Percentiles rank a stretch among this genome's conserved stretches.
These are phyloP conservation scores for Strobilomyces confusus DNA, from an alignment of 768 basidiomycete genomes.

Conservation along the genomic window DNA sequence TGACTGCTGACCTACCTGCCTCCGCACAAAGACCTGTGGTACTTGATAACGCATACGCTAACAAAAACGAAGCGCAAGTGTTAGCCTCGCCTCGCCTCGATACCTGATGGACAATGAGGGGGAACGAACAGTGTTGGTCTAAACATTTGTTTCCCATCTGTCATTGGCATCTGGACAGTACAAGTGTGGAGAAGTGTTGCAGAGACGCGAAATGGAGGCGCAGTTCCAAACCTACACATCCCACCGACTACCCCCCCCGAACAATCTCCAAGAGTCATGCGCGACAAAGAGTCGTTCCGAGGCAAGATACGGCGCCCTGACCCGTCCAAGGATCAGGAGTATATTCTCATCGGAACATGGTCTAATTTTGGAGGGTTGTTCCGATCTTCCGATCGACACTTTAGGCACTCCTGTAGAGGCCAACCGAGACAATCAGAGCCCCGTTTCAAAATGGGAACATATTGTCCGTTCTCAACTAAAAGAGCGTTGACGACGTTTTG, in stretches of 20 bases:
- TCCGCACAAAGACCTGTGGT: neutral
- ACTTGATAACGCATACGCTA: no score
- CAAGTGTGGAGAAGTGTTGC: neutral
- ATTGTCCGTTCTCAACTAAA: neutral
- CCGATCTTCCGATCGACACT: neutral
- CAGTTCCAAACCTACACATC: neutral
- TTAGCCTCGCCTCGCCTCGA: neutral
- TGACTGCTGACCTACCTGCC: neutral
- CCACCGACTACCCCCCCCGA: neutral
- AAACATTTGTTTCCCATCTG: neutral
- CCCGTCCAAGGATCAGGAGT: neutral
- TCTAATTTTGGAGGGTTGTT: neutral
- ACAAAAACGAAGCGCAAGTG: neutral
- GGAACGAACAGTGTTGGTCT: no score
- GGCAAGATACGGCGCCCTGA: neutral
- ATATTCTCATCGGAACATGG: neutral
- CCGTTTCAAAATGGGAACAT: neutral
- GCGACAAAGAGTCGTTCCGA: neutral
- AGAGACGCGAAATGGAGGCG: neutral
- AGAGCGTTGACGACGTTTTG: slow-evolving; percentile 10
- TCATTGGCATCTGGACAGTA: neutral
- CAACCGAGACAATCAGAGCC: neutral
- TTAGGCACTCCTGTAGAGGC: neutral
- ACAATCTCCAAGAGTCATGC: neutral
- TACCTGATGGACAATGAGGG: neutral